These are phyloP conservation scores for Kluyveromyces siamensis DNA, from an alignment of 805 yeast species.

Conservation along the genomic window DNA sequence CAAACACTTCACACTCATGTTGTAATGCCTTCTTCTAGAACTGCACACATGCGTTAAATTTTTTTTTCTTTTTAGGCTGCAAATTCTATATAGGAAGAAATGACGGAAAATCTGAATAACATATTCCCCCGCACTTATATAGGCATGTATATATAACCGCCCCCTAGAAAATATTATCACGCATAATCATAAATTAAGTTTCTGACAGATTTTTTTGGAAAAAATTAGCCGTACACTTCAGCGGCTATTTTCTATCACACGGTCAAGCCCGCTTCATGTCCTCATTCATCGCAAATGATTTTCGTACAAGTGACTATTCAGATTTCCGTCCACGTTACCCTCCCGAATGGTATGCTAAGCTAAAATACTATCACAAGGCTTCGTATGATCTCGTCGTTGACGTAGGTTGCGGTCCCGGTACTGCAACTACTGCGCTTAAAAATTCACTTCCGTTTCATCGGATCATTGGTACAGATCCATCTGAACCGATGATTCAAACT, in stretches of 20 bases:
- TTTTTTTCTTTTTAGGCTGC: no score
- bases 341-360: slow-evolving; percentile 33
- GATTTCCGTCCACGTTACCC: slow-evolving; percentile 65
- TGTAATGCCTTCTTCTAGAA: no score
- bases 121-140: no score
- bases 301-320: slow-evolving; percentile 45
- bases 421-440: slow-evolving; percentile 48
- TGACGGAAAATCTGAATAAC: no score
- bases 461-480: slow-evolving; percentile 57
- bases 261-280: slow-evolving; percentile 37
- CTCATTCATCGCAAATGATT: slow-evolving; percentile 45
- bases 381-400: slow-evolving; percentile 42
- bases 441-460: slow-evolving; percentile 30
- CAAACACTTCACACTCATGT: no score
- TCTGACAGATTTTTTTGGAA: not conserved
- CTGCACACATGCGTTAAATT: no score
- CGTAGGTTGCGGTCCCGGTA: slow-evolving; percentile 77
- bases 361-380: slow-evolving; percentile 37
- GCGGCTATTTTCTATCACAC: not conserved
- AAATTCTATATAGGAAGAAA: no score
- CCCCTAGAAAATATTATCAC: no score
- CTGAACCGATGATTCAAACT: slow-evolving; percentile 44
- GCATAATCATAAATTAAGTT: not conserved
- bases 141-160: not conserved
- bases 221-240: not conserved